These are phyloP conservation scores for Jamesozyma spencerorum DNA, from an alignment of 805 yeast genomes.

Conservation along the genomic window DNA sequence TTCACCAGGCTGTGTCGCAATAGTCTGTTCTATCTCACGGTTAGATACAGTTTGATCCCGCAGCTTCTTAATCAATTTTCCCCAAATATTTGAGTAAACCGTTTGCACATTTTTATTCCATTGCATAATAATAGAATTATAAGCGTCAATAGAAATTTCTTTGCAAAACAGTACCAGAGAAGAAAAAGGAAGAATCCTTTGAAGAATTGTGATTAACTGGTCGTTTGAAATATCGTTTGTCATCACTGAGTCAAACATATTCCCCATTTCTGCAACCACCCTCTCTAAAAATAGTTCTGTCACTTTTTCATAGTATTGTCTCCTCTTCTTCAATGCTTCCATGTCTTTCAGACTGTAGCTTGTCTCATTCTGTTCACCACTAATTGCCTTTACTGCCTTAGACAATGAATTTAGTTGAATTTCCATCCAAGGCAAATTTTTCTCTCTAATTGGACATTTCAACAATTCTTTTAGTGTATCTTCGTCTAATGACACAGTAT, in stretches of 20 bases:
- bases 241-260: slow-evolving; percentile 34
- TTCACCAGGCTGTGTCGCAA: slow-evolving; percentile 7
- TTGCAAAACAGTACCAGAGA: slow-evolving; percentile 51
- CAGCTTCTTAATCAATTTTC: slow-evolving; percentile 7
- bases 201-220: slow-evolving; percentile 26
- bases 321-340: slow-evolving; percentile 64
- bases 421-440: slow-evolving; percentile 45
- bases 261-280: slow-evolving; percentile 36
- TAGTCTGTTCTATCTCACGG: slow-evolving; percentile 3
- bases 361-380: slow-evolving; percentile 38
- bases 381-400: slow-evolving; percentile 56
- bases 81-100: slow-evolving; percentile 29
- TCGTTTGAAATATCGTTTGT: slow-evolving; percentile 26
- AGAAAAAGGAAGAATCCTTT: slow-evolving; percentile 36
- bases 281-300: slow-evolving; percentile 42
- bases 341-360: slow-evolving; percentile 47
- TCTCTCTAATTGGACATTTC: slow-evolving; percentile 39
- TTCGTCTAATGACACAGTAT: slow-evolving; percentile 59
- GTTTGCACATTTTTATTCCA: slow-evolving; percentile 33
- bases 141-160: slow-evolving; percentile 43
- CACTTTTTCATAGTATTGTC: slow-evolving; percentile 48
- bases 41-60: background rate
- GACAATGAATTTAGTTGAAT: slow-evolving; percentile 44
- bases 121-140: slow-evolving; percentile 32
- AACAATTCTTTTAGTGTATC: slow-evolving; percentile 41